phyloP scores from a whole-genome alignment of 768 basidiomycete species.

The Termitomyces bulborhizus region DNA sequence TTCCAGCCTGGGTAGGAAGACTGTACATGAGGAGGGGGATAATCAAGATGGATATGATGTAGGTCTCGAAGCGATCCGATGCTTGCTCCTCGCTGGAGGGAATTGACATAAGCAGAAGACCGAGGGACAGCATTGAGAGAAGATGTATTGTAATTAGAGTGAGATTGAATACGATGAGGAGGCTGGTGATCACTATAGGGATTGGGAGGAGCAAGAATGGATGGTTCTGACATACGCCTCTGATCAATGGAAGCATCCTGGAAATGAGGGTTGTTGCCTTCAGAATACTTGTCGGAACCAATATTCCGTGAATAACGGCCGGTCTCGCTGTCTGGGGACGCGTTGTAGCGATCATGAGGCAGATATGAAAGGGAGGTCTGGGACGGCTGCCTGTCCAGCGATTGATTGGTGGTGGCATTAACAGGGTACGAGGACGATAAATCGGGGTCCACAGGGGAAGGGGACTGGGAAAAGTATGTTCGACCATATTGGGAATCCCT shows the following conservation, averaged over 20 bases:
- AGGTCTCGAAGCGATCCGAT: conserved; percentile 38
- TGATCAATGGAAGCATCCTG: conserved; percentile 42
- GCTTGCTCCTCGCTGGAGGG: conserved; percentile 41
- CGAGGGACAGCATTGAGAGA: conserved; percentile 22
- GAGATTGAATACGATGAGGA: conserved; percentile 35
- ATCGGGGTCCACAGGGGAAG: conserved; percentile 37
- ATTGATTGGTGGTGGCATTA: conserved; percentile 34
- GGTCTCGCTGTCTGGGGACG: conserved; percentile 26
- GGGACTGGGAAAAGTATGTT: conserved; percentile 33
- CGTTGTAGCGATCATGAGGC: conserved; percentile 33
- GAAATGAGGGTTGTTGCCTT: conserved; percentile 26
- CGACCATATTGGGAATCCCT: conserved; percentile 19
- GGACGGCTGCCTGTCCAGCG: conserved; percentile 36
- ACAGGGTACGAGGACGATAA: conserved; percentile 28
- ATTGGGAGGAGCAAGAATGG: conserved; percentile 35
- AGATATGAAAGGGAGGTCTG: conserved; percentile 32
- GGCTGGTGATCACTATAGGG: conserved; percentile 28
- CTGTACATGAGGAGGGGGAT: conserved; percentile 25
- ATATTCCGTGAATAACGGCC: conserved; percentile 33
- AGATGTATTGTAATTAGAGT: conserved; percentile 30
- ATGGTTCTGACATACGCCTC: conserved; percentile 66
- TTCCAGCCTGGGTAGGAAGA: conserved; percentile 28
- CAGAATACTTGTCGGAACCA: conserved; percentile 27
- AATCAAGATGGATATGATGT: conserved; percentile 32
- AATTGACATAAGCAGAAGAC: conserved; percentile 31